Evolutionary conservation across 2,329 filamentous ascomycete species (phyloP).

Genomic region (Coleophoma crateriformis): DNA sequence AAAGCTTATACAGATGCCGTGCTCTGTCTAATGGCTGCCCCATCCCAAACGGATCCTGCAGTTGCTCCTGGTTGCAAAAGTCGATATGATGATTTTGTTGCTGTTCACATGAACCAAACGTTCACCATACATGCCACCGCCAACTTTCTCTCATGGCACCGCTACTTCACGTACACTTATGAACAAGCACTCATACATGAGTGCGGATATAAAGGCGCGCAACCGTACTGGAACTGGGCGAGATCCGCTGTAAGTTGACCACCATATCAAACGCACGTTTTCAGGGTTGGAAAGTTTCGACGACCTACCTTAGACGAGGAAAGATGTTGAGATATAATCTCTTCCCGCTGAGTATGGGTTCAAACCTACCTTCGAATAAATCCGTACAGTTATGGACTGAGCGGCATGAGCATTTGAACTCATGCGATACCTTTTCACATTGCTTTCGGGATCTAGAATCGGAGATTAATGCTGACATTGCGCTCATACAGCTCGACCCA

Average conservation of each 20-base stretch:
- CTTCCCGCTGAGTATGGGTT: too few relatives aligned
- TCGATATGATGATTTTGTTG: slow-evolving; percentile 32
- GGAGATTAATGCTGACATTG: too few relatives aligned
- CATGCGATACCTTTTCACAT: too few relatives aligned
- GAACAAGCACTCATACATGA: slow-evolving; percentile 33
- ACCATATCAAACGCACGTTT: neutral
- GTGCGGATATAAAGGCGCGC: slow-evolving; percentile 36
- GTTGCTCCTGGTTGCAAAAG: slow-evolving; percentile 23
- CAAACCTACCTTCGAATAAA: too few relatives aligned
- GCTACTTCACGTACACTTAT: slow-evolving; percentile 33
- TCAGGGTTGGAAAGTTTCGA: too few relatives aligned
- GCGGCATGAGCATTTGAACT: too few relatives aligned
- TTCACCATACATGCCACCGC: slow-evolving; percentile 27
- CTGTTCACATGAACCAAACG: slow-evolving; percentile 29
- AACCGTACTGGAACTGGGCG: slow-evolving; percentile 32
- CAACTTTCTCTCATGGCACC: slow-evolving; percentile 37
- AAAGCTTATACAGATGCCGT: slow-evolving; percentile 31
- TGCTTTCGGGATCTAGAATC: too few relatives aligned
- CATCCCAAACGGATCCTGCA: slow-evolving; percentile 24
- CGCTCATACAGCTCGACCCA: slow-evolving; percentile 25
- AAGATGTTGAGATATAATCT: slow-evolving; percentile 18
- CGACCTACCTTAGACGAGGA: too few relatives aligned
- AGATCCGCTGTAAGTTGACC: slow-evolving; percentile 4
- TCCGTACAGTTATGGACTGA: too few relatives aligned
- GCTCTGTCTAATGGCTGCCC: slow-evolving; percentile 28